Conservation (phyloP, 495 filamentous ascomycete species). For the Penicillium lagena region DNA sequence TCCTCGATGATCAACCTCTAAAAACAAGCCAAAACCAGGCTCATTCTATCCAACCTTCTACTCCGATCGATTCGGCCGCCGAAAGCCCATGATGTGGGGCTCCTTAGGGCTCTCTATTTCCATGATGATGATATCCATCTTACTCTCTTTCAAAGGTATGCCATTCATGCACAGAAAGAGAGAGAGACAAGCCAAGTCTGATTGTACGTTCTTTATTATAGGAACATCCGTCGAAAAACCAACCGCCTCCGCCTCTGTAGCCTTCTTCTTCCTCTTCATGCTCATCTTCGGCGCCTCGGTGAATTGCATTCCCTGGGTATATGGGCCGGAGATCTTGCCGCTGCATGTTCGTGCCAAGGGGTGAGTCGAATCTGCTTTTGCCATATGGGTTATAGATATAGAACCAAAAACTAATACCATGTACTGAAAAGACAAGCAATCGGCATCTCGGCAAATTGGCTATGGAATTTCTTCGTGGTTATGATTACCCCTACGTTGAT, state of each 20-base stretch:
- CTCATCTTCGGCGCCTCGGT: slow-evolving; percentile 42
- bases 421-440: slow-evolving; percentile 17
- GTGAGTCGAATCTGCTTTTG: slow-evolving; percentile 6
- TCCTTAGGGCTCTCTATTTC: slow-evolving; percentile 34
- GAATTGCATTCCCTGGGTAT: slow-evolving; percentile 45
- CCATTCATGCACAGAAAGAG: not conserved
- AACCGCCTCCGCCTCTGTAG: slow-evolving; percentile 26
- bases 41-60: slow-evolving; percentile 26
- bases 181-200: not conserved
- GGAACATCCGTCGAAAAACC: slow-evolving; percentile 22
- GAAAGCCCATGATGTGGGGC: slow-evolving; percentile 48
- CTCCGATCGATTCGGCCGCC: slow-evolving; percentile 43
- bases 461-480: slow-evolving; percentile 53
- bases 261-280: slow-evolving; percentile 44
- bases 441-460: slow-evolving; percentile 27
- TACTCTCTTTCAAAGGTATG: slow-evolving; percentile 23
- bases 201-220: not conserved
- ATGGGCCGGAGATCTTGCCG: slow-evolving; percentile 39
- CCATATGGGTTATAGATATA: too few relatives aligned
- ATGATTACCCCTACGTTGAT: slow-evolving; percentile 53
- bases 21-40: slow-evolving; percentile 5
- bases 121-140: slow-evolving; percentile 41
- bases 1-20: not conserved
- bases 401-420: too few relatives aligned
- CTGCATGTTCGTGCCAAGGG: slow-evolving; percentile 36